Percentiles rank a stretch among this genome's conserved stretches.
These are phyloP conservation scores for Gymnopilus junonius DNA, from an alignment of 768 basidiomycete species.

Conservation along the genomic window DNA sequence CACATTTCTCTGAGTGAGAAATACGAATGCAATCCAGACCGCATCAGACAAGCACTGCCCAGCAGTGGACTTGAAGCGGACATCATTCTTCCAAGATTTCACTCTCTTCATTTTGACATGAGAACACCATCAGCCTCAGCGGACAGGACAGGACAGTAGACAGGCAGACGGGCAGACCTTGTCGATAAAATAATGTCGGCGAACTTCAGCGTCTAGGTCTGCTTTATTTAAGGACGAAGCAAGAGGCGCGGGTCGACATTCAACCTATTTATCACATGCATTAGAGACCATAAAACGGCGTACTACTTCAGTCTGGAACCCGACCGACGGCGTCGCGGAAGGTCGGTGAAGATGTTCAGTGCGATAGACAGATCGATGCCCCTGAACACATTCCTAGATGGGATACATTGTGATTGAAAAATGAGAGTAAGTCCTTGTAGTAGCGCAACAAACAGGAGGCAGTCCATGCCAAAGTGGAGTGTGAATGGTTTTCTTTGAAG, in stretches of 20 bases:
- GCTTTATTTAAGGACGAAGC: not conserved
- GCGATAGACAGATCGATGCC: not conserved
- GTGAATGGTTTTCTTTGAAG: not conserved
- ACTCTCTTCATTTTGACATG: slow-evolving; percentile 10
- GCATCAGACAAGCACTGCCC: not conserved
- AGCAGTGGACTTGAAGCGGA: slow-evolving; percentile 12
- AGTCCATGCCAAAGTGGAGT: slow-evolving; percentile 3
- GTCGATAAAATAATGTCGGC: not conserved
- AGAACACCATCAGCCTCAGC: slow-evolving; percentile 1
- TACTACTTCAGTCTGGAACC: not conserved
- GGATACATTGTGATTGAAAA: slow-evolving; percentile 5
- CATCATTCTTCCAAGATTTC: slow-evolving; percentile 9
- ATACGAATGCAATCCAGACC: not conserved
- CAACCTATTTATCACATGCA: not conserved
- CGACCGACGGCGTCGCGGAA: no score
- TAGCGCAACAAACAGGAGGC: not conserved
- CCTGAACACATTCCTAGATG: slow-evolving; percentile 5
- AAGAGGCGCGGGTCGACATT: not conserved
- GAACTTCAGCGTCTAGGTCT: not conserved
- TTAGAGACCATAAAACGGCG: not conserved
- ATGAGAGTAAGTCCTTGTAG: slow-evolving; percentile 4
- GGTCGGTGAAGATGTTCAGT: not conserved
- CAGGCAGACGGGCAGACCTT: not conserved
- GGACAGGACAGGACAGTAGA: not conserved
- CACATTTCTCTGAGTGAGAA: not conserved